Conservation (phyloP, 1,284 basidiomycete species). For the Fomitiporia mediterranea region DNA sequence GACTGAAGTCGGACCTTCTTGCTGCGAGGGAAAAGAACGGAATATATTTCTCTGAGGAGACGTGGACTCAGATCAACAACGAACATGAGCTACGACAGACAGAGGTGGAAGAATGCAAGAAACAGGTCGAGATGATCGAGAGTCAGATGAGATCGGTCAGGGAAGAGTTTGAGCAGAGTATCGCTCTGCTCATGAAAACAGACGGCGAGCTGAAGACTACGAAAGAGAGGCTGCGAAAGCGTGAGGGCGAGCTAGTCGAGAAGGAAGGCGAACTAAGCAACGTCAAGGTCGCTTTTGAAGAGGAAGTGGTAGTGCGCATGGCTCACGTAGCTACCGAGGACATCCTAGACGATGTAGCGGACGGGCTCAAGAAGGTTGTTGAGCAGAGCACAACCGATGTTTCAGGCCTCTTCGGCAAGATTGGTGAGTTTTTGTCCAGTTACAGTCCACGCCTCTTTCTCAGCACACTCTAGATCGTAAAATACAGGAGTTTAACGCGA, state of each 20-base stretch:
- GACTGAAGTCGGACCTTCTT: slow-evolving; percentile 85
- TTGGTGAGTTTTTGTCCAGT: slow-evolving; percentile 48
- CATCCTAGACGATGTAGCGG: slow-evolving; percentile 66
- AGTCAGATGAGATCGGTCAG: slow-evolving; percentile 74
- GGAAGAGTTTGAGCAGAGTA: slow-evolving; percentile 88
- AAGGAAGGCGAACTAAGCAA: slow-evolving; percentile 52
- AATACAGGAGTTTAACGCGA: slow-evolving; percentile 58
- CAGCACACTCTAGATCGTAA: slow-evolving; percentile 61
- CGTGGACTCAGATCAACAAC: slow-evolving; percentile 77
- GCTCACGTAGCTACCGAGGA: slow-evolving; percentile 77
- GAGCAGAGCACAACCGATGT: slow-evolving; percentile 71
- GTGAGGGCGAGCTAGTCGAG: slow-evolving; percentile 48
- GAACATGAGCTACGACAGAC: slow-evolving; percentile 75
- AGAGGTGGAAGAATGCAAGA: slow-evolving; percentile 76
- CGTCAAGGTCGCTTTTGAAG: slow-evolving; percentile 58
- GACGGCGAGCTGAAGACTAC: slow-evolving; percentile 72
- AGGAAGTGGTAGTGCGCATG: slow-evolving; percentile 72
- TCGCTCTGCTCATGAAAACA: slow-evolving; percentile 66
- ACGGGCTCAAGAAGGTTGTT: slow-evolving; percentile 60
- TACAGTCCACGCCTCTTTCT: background rate
- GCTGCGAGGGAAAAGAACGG: slow-evolving; percentile 94
- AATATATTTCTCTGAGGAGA: slow-evolving; percentile 86
- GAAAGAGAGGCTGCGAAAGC: slow-evolving; percentile 51
- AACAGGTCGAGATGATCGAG: slow-evolving; percentile 79
- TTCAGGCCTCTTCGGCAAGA: slow-evolving; percentile 73